Percentiles rank a stretch among this genome's conserved stretches.
phyloP scores from a whole-genome alignment of 2,329 filamentous ascomycete genomes.

The Cladobotryum protrusum region DNA sequence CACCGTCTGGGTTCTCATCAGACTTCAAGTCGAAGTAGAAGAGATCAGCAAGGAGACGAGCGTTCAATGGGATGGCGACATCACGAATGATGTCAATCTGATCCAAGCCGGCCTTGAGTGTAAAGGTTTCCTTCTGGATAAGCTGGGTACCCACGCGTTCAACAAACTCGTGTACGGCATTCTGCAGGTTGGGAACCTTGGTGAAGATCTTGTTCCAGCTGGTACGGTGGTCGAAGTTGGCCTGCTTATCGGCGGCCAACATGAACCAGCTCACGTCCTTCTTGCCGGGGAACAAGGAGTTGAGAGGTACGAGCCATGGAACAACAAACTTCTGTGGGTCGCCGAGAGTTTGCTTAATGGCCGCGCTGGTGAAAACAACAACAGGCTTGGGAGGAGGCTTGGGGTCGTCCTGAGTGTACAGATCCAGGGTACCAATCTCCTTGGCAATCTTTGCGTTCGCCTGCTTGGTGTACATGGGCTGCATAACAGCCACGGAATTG shows the following conservation, averaged over 20 bases:
- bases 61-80: conserved; percentile 45
- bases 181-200: conserved; percentile 28
- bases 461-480: conserved; percentile 22
- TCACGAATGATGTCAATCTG: conserved; percentile 22
- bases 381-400: conserved; percentile 8
- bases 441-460: conserved; percentile 16
- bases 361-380: conserved; percentile 18
- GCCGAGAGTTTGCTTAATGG: conserved; percentile 19
- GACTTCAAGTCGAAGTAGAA: conserved; percentile 55
- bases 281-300: conserved; percentile 29
- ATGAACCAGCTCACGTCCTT: conserved; percentile 21
- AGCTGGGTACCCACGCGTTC: conserved; percentile 20
- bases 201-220: conserved; percentile 12
- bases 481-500: conserved; percentile 20
- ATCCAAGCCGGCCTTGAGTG: conserved; percentile 21
- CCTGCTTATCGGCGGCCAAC: conserved; percentile 15
- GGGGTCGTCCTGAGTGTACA: conserved; percentile 21
- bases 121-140: conserved; percentile 22
- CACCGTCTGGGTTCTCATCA: conserved; percentile 45
- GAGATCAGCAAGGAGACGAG: conserved; percentile 48
- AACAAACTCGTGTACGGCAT: conserved; percentile 20
- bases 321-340: conserved; percentile 23
- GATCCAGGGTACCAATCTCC: conserved; percentile 9
- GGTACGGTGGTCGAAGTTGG: conserved; percentile 14
- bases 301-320: conserved; percentile 23